Base-by-base conservation (phyloP, 1,139 yeast species). In the Candida sp. region DNA sequence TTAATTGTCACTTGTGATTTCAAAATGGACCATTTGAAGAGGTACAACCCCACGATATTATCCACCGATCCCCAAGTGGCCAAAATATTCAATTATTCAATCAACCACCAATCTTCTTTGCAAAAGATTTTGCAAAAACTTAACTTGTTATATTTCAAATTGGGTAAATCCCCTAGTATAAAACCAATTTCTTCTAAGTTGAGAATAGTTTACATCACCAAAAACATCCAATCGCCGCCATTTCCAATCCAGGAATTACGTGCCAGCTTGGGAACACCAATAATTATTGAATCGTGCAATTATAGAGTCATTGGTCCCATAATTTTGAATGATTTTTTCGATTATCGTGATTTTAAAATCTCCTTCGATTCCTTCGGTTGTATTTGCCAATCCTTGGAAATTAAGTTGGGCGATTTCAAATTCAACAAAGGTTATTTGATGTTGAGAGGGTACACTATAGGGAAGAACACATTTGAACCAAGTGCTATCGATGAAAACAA, bases 371-470 rank as follows among this genome's bases (percentile, higher is more conserved):
- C 62, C 2, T 61, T 56, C 42, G 85, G 85, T 2, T 75, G 79
- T 42, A 62, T 81, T 7, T 63, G 70, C 1, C 83, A 80, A 55
- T 66, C 77, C 1, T 47, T 73, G 38, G 86, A 80, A 49, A 68
- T 79, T 36, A 76, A 78, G 52, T 58, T 79, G 11, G 58, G 62
- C 12, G 60, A 65, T 33, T 55, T 66, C 38, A 60, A 64, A 5
- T 56, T 61, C 9, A 50, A 51, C n/a, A 66, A 70, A 22, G 90
- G 90, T 2, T 72, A 71, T 54, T 56, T 85, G 3, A 68, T 73
- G 51, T 66, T 81, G 1, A 67, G 93, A 46, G 95, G 93, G 0
- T 85, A 83, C 57, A 79, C 76, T 41, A 73, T 85, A 33, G 91
- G 91, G 0, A 82, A 73, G 46, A 61, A 66, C 7, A 57, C 56